Conservation (phyloP, 768 basidiomycete species). For the Suillus plorans region DNA sequence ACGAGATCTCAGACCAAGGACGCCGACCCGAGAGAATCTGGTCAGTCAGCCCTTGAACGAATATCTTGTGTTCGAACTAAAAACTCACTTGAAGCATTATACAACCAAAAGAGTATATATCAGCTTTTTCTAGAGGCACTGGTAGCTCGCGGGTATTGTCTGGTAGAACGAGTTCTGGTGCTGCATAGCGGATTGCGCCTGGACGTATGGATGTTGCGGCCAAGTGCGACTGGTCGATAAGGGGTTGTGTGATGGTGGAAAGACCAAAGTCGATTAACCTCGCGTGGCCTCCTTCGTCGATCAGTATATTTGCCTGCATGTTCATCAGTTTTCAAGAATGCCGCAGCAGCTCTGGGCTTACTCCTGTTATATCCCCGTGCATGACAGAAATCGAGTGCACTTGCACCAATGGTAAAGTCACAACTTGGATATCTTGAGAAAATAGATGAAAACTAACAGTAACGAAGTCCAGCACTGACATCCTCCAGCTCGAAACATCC, state of each 20-base stretch:
- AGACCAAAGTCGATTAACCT: too few relatives aligned
- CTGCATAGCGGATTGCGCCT: too few relatives aligned
- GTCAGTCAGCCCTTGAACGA: not conserved
- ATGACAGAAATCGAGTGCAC: not conserved
- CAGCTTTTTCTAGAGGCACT: too few relatives aligned
- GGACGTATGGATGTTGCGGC: too few relatives aligned
- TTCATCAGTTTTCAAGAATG: not conserved
- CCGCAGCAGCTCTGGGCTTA: not conserved
- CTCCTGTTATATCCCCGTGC: not conserved
- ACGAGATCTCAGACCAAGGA: not conserved
- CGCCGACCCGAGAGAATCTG: not conserved
- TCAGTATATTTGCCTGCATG: too few relatives aligned
- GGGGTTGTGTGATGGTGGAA: too few relatives aligned
- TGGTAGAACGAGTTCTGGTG: too few relatives aligned
- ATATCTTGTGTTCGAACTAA: not conserved
- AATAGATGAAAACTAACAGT: not conserved
- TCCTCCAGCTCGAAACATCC: not conserved
- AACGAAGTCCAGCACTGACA: not conserved
- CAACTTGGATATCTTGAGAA: not conserved
- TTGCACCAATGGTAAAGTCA: not conserved
- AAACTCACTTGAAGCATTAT: too few relatives aligned
- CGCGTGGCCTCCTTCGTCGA: too few relatives aligned
- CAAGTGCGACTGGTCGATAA: too few relatives aligned
- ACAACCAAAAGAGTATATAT: too few relatives aligned
- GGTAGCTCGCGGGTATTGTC: too few relatives aligned